Evolutionary conservation across 768 basidiomycete genomes (phyloP), one percentile per base, ranked within the genome.

Genomic region (Panellus pusillus): DNA sequence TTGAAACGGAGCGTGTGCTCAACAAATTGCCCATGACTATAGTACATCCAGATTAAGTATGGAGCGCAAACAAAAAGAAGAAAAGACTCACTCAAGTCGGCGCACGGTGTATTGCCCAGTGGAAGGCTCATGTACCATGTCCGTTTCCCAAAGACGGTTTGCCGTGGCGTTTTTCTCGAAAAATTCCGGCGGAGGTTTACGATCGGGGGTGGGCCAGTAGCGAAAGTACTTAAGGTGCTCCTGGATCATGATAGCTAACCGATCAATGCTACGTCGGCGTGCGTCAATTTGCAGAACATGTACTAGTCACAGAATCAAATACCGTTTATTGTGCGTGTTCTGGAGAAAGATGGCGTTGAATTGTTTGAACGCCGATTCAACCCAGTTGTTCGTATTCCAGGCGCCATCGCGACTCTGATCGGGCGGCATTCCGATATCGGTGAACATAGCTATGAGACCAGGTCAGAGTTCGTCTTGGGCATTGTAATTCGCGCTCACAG

Each of bases 371-470:
- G 18, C 48, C 2, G 54, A 31, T 31, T 55, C 54, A 2, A 42
- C 44, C 35, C 20, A 44, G 36, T 55, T 55, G 48, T 55, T 55
- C 2, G 54, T 55, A 47, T 54, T 54, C 39, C 45, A 54, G 4
- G 29, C 12, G 4, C 39, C 7, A n/a, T 49, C 47, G 9, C 36
- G 47, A 20, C 37, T 39, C 28, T 49, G 47, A 6, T 9, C 15
- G 9, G 32, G 13, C 3, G 54, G 54, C 43, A 56, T 20, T 6
- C 49, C 55, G 7, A 56, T 56, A 17, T 56, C 49, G 1, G 55
- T 56, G 19, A 35, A 51, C 36, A 50, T 29, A 8, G 32, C 48
- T 50, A n/a, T n/a, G 18, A 43, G 37, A n/a, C 12, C 6, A 4
- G 19, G 15, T 6, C 24, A 15, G 24, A 18, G 8, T 20, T 4